Evolutionary conservation across 805 yeast genomes (phyloP).

Genomic region (Zygosaccharomyces pseudorouxii): DNA sequence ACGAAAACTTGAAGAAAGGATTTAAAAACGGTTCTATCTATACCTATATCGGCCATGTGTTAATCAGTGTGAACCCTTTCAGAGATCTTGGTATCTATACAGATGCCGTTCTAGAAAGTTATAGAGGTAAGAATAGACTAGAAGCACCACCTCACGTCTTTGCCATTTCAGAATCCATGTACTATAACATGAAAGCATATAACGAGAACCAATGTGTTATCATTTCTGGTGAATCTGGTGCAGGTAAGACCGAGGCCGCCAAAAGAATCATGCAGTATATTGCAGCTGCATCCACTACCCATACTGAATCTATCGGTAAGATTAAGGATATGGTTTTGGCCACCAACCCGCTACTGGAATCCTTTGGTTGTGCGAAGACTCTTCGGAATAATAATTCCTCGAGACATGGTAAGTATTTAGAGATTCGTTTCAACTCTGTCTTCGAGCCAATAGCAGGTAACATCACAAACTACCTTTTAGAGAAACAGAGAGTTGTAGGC

Average conservation of each 20-base stretch:
- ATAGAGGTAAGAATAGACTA: slow-evolving; percentile 86
- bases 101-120: slow-evolving; percentile 63
- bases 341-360: slow-evolving; percentile 95
- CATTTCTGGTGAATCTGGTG: slow-evolving; percentile 96
- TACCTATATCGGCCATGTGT: slow-evolving; percentile 89
- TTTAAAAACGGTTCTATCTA: slow-evolving; percentile 87
- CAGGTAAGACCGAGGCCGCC: slow-evolving; percentile 98
- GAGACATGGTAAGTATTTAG: slow-evolving; percentile 93
- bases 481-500: slow-evolving; percentile 94
- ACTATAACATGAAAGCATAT: slow-evolving; percentile 89
- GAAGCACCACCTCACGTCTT: slow-evolving; percentile 98
- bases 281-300: slow-evolving; percentile 69
- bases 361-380: slow-evolving; percentile 97
- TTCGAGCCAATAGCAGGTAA: slow-evolving; percentile 93
- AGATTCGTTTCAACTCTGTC: slow-evolving; percentile 75
- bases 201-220: slow-evolving; percentile 95
- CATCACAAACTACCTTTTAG: slow-evolving; percentile 89
- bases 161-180: slow-evolving; percentile 97
- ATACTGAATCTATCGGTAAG: slow-evolving; percentile 66
- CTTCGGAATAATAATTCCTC: slow-evolving; percentile 97
- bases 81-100: slow-evolving; percentile 95
- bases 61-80: slow-evolving; percentile 95
- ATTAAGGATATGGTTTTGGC: slow-evolving; percentile 98
- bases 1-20: slow-evolving; percentile 83
- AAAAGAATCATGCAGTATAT: slow-evolving; percentile 96